These are phyloP conservation scores for Nemania diffusa DNA, from an alignment of 2,329 filamentous ascomycete species.

Conservation along the genomic window DNA sequence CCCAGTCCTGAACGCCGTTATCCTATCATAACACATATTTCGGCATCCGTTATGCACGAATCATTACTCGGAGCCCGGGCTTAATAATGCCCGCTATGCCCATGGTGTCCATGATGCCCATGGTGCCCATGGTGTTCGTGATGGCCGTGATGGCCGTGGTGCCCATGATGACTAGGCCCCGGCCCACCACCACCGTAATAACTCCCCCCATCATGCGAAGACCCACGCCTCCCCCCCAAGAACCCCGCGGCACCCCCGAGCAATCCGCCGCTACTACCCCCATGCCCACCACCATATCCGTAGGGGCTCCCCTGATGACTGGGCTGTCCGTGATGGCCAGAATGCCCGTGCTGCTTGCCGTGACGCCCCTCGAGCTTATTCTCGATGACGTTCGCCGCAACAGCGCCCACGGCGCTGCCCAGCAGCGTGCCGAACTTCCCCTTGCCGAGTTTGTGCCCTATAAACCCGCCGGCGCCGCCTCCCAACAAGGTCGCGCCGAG, in stretches of 20 bases:
- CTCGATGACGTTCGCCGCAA: conserved; percentile 65
- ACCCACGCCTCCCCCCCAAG: conserved; percentile 32
- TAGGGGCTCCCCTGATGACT: conserved; percentile 11
- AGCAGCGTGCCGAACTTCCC: conserved; percentile 63
- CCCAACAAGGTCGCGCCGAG: conserved; percentile 65
- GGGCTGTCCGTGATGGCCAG: conserved; percentile 35
- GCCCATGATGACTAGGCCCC: conserved; percentile 31
- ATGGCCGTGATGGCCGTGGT: too few species aligned
- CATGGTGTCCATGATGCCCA: conserved; percentile 36
- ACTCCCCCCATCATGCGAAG: conserved; percentile 29
- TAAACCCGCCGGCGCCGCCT: conserved; percentile 62
- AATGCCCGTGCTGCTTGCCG: conserved; percentile 45
- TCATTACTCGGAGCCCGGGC: background rate
- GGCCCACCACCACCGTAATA: conserved; percentile 30
- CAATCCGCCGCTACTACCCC: conserved; percentile 36
- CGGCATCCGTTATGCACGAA: background rate
- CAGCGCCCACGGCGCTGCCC: conserved; percentile 64
- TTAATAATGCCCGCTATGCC: conserved; percentile 24
- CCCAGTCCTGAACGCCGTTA: background rate
- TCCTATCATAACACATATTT: background rate
- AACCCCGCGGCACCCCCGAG: conserved; percentile 40
- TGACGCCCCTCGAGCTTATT: conserved; percentile 54
- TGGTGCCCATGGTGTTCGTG: conserved; percentile 36
- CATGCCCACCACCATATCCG: conserved; percentile 4
- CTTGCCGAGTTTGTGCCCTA: conserved; percentile 65